Base-by-base conservation (phyloP, 257 asterid genomes). In the Leonotis leonurus region DNA sequence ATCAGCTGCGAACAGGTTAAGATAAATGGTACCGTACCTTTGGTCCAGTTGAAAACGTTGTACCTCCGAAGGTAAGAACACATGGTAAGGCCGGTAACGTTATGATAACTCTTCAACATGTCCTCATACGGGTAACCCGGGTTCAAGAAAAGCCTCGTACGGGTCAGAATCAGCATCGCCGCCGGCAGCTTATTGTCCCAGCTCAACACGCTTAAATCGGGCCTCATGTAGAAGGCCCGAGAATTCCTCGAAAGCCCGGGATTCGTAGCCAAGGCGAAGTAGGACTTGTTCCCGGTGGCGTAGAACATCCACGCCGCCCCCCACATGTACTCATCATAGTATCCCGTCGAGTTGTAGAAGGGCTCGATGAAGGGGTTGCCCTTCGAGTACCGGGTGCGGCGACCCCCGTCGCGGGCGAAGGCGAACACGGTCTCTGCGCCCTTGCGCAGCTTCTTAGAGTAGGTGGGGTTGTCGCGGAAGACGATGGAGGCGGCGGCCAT, bases 131-230 rank as follows among this genome's bases (percentile, higher is more conserved):
- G 98, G 45, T 86, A 88, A 0, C 98, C 96, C 0, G 96, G 98
- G 75, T 76, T 82, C 70, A 88, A 46, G 55, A 86, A 79, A 58
- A 88, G 20, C 76, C 98, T 77, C 8, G 73, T 51, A 65, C 96
- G 77, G 6, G 92, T 83, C 65, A 91, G 43, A 12, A 91, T 46
- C 43, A 91, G 66, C 95, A 86, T 88, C 1, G 95, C 96, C 2
- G 89, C 98, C 9, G 98, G 98, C 64, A 86, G 40, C 71, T 91
- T 91, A 48, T 91, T 91, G 33, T 91, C 95, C 98, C 95, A 88
- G 55, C 96, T 91, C 62, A 86, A 17, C 0, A 83, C 96, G 3
- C 95, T 81, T 73, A 82, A 63, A 72, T 86, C 95, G 0, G 85
- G 83, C 7, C 3, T 78, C 83, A 72, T 78, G 0, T 7, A 14